Conservation (phyloP, 345 rosid genomes). For the Angophora floribunda region DNA sequence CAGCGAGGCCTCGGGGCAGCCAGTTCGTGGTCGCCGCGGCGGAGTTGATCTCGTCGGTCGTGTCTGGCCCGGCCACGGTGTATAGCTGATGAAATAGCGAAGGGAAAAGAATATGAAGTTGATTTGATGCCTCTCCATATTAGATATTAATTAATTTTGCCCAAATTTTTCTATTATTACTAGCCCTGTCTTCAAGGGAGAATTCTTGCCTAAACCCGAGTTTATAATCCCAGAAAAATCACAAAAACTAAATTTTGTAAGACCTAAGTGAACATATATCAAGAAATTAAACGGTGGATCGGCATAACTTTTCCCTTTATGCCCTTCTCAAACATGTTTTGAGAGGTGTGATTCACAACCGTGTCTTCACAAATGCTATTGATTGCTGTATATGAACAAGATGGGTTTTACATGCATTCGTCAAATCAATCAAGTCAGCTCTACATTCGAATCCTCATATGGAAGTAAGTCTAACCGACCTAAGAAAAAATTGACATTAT, state of each 20-base stretch:
- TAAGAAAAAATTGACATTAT: not conserved
- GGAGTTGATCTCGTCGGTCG: conserved; percentile 51
- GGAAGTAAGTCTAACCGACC: rapidly evolving
- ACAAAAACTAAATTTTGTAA: not conserved
- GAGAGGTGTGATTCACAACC: rapidly evolving
- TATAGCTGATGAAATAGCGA: conserved; percentile 11
- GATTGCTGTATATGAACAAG: rapidly evolving
- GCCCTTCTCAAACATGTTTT: not conserved
- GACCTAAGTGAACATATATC: rapidly evolving
- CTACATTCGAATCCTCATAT: rapidly evolving
- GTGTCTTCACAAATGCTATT: rapidly evolving
- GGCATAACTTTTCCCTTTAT: no score
- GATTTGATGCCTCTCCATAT: not conserved
- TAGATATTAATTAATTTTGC: not conserved
- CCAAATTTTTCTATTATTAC: not conserved
- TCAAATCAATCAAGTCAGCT: rapidly evolving
- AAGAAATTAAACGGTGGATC: not conserved
- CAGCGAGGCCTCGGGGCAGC: conserved; percentile 33
- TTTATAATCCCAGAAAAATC: not conserved
- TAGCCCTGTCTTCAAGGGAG: not conserved
- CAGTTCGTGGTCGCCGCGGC: conserved; percentile 50
- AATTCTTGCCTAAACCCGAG: not conserved
- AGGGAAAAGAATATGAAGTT: not conserved
- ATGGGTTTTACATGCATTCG: rapidly evolving
- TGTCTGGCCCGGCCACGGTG: conserved; percentile 58